Percentiles rank a stretch among this genome's conserved stretches.
phyloP scores from a whole-genome alignment of 2,329 filamentous ascomycete species.

The Fusarium sp. region DNA sequence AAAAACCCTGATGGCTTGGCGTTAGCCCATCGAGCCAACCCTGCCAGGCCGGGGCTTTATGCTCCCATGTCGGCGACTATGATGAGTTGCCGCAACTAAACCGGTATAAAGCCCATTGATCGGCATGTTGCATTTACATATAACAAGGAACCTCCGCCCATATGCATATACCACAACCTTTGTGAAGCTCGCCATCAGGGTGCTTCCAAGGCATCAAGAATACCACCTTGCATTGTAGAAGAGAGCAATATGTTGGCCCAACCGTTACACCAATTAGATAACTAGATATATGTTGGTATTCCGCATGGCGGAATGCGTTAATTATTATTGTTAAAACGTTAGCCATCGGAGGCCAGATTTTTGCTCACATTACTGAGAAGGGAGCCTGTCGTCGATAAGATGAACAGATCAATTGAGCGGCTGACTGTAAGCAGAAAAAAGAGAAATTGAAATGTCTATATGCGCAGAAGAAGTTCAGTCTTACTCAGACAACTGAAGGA shows the following conservation, averaged over 20 bases:
- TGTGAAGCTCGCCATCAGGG: not conserved
- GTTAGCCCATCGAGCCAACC: not conserved
- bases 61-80: too few species aligned
- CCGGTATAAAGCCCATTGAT: too few species aligned
- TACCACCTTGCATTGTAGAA: too few species aligned
- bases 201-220: not conserved
- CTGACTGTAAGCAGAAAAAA: not conserved
- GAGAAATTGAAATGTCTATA: not conserved
- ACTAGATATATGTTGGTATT: too few species aligned
- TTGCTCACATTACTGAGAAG: too few species aligned
- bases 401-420: not conserved
- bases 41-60: too few species aligned
- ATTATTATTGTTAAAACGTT: too few species aligned
- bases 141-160: not conserved
- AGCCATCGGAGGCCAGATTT: too few species aligned
- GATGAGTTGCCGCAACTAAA: too few species aligned
- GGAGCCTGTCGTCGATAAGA: not conserved
- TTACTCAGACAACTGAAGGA: not conserved
- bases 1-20: constrained; percentile 8
- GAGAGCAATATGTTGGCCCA: too few species aligned
- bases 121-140: not conserved
- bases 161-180: not conserved
- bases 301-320: too few species aligned
- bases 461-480: not conserved
- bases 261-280: too few species aligned